Evolutionary conservation across 331 rosid genomes (phyloP).

Genomic region (Stylosanthes scabra): DNA sequence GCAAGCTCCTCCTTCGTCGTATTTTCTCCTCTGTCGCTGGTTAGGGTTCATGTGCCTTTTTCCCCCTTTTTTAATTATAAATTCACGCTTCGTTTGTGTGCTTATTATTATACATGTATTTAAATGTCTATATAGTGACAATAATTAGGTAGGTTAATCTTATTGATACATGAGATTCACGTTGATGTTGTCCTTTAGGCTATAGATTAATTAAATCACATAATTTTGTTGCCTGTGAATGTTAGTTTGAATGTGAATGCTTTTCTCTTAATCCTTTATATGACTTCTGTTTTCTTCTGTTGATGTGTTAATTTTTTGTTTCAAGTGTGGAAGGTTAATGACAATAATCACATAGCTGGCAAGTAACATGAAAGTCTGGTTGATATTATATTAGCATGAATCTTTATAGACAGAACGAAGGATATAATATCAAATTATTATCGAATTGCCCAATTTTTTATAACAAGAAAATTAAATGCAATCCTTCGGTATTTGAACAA

Average conservation of each 20-base stretch:
- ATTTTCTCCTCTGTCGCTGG: conserved; percentile 35
- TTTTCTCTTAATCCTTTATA: background rate
- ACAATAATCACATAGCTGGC: no score
- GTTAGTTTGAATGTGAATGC: conserved; percentile 2
- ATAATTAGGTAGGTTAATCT: conserved; percentile 6
- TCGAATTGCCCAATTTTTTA: no score
- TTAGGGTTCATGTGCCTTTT: background rate
- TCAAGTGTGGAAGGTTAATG: background rate
- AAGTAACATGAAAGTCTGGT: no score
- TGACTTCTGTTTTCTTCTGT: background rate
- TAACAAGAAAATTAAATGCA: no score
- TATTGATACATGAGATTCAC: conserved; percentile 7
- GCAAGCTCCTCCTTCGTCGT: conserved; percentile 54
- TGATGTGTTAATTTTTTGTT: background rate
- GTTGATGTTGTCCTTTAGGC: no score
- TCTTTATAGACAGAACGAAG: no score
- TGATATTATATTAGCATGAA: no score
- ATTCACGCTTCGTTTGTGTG: conserved; percentile 15
- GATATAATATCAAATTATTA: no score
- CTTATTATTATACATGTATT: background rate
- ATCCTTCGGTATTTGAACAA: no score
- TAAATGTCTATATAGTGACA: conserved; percentile 6
- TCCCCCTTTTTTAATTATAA: no score
- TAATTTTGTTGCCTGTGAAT: background rate
- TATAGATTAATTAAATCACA: background rate